These are phyloP conservation scores for Raphanus hybrid DNA, from an alignment of 441 rosid genomes.

Conservation along the genomic window DNA sequence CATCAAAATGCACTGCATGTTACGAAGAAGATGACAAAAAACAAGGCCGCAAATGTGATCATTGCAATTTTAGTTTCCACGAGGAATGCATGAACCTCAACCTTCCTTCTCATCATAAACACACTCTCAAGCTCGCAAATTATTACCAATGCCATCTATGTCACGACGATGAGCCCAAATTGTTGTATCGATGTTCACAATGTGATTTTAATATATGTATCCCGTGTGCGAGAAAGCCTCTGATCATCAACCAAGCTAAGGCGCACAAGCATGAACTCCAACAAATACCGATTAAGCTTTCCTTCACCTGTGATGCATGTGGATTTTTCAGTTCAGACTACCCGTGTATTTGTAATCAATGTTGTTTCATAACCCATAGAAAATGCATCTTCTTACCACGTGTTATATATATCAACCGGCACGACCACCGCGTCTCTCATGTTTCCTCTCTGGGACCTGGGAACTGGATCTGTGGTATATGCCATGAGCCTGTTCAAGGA, in stretches of 20 bases:
- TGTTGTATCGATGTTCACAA: neutral
- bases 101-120: constrained; percentile 19
- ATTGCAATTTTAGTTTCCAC: neutral
- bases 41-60: neutral
- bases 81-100: neutral
- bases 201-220: neutral
- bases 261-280: constrained; percentile 29
- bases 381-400: constrained; percentile 20
- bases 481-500: neutral
- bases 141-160: constrained; percentile 6
- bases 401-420: constrained; percentile 11
- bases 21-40: neutral
- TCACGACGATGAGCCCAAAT: too few relatives aligned
- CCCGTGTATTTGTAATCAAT: constrained; percentile 48
- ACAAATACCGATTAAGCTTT: neutral
- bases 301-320: constrained; percentile 43
- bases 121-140: neutral
- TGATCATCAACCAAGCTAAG: neutral
- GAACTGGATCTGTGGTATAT: constrained; percentile 7
- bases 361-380: constrained; percentile 28
- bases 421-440: constrained; percentile 22
- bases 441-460: neutral
- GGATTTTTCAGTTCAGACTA: constrained; percentile 44
- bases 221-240: constrained; percentile 12
- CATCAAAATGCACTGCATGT: constrained; percentile 7